Conservation (phyloP, 441 rosid genomes). For the Eruca vesicaria region DNA sequence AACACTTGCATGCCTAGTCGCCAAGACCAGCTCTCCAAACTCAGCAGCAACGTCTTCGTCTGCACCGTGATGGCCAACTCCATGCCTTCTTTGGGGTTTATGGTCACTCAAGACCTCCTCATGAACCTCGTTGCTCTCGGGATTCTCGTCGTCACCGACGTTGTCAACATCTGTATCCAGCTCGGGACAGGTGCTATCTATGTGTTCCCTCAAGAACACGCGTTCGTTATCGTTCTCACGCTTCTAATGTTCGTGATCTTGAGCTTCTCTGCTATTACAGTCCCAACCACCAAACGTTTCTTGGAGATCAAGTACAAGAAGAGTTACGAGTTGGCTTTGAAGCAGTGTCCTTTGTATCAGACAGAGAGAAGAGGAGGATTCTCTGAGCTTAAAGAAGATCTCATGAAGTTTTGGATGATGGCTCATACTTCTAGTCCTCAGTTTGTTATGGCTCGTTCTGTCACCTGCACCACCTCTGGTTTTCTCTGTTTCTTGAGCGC, state of each 20-base stretch:
- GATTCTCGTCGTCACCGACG: constrained; percentile 62
- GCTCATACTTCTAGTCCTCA: constrained; percentile 86
- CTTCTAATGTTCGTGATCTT: constrained; percentile 54
- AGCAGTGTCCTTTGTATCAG: constrained; percentile 39
- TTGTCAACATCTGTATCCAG: constrained; percentile 72
- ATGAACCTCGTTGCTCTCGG: constrained; percentile 64
- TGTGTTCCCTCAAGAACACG: constrained; percentile 65
- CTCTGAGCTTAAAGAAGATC: constrained; percentile 46
- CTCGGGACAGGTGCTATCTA: constrained; percentile 80
- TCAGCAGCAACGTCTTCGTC: constrained; percentile 70
- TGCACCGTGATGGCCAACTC: constrained; percentile 79
- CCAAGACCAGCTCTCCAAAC: constrained; percentile 82
- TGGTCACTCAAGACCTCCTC: constrained; percentile 57
- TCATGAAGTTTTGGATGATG: constrained; percentile 84
- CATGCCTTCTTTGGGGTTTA: constrained; percentile 83
- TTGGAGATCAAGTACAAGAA: constrained; percentile 60
- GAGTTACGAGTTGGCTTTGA: constrained; percentile 49
- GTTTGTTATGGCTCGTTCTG: constrained; percentile 78
- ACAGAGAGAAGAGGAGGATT: constrained; percentile 21
- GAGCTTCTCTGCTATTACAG: constrained; percentile 56
- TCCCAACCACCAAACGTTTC: constrained; percentile 52
- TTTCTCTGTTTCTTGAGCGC: constrained; percentile 47
- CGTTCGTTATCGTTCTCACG: constrained; percentile 55
- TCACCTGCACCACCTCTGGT: constrained; percentile 65
- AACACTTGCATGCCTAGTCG: constrained; percentile 86